Base-by-base conservation (phyloP, 148 eudicot genomes). In the Limonium bicolor region DNA sequence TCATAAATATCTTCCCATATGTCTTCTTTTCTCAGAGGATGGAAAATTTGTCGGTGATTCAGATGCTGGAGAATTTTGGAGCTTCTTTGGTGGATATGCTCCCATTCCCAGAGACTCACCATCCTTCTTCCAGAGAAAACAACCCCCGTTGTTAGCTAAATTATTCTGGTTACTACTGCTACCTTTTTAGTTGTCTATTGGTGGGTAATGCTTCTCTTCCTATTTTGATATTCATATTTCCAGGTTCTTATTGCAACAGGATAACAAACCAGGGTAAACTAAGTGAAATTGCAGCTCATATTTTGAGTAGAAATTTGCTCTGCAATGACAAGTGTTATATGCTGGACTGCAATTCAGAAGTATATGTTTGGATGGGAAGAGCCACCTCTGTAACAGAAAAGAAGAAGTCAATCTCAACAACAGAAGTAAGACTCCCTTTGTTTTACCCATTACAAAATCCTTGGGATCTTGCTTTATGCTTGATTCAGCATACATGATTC, bases 41-140 rank as follows among this genome's bases (percentile, higher is more conserved):
- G 94, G 94, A 16, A 82, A 62, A 50, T 63, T 82, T 54, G 76
- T 78, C 39, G 77, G 77, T 37, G 87, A 82, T 56, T 63, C 87
- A 24, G 87, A 76, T 45, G 71, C 63, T 50, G 94, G 94, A 51
- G 94, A 78, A 36, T 82, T 82, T 38, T 82, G 94, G 94, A 71
- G 67, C 51, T 64, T 75, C 3, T 82, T 82, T 50, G 94, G 94
- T 44, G 94, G 94, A 28, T 82, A 66, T 65, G 94, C 94, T 69
- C 94, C 94, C 27, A 70, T 82, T 53, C 76, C 94, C 6, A 73
- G 60, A 45, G 77, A 56, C 29, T 48, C 63, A 0, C 43, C 65
- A 24, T 61, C 69, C 17, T 36, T 59, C 60, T 59, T 53, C 40
- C 61, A 41, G 58, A 41, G 49, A 36, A 59, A 53, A 37, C 54